A percentile compares a stretch with the other conserved stretches of the same genome.
Evolutionary conservation across 1,284 basidiomycete genomes (phyloP).

Genomic region (Fomes fomentarius): DNA sequence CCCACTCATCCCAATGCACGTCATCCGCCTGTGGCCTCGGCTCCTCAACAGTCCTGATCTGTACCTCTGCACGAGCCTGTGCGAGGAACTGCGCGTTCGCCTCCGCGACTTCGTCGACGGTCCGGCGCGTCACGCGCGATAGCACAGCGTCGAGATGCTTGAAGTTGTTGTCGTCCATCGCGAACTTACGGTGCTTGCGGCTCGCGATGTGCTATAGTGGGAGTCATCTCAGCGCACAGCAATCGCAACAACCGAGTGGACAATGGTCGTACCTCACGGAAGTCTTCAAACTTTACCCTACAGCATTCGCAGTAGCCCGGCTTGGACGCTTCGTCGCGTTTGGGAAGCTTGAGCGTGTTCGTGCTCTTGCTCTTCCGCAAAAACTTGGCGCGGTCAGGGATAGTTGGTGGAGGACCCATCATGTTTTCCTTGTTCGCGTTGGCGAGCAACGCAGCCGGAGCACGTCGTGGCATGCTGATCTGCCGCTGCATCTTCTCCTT

Average conservation of each 20-base stretch:
- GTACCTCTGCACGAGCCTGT: constrained; percentile 11
- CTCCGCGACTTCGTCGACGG: constrained; percentile 46
- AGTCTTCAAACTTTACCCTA: constrained; percentile 88
- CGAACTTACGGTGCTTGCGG: constrained; percentile 87
- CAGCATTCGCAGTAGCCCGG: constrained; percentile 99
- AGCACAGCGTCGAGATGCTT: constrained; percentile 82
- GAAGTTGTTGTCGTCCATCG: constrained; percentile 82
- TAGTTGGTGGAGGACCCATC: constrained; percentile 68
- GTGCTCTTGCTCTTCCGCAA: constrained; percentile 79
- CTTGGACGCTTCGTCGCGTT: constrained; percentile 84
- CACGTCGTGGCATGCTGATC: constrained; percentile 63
- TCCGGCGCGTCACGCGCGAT: constrained; percentile 70
- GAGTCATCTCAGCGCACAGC: not conserved
- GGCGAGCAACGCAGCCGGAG: constrained; percentile 36
- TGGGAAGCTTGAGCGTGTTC: constrained; percentile 72
- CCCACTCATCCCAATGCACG: constrained; percentile 35
- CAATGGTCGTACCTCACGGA: constrained; percentile 68
- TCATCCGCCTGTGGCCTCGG: constrained; percentile 27
- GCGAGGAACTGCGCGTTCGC: constrained; percentile 21
- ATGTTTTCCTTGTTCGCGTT: constrained; percentile 43
- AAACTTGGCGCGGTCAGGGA: constrained; percentile 54
- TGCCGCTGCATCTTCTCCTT: constrained; percentile 63
- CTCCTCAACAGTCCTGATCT: constrained; percentile 18
- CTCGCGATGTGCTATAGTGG: constrained; percentile 73
- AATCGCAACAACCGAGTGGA: not conserved